Evolutionary conservation across 768 basidiomycete genomes (phyloP).

Genomic region (Auriscalpium microsporum): DNA sequence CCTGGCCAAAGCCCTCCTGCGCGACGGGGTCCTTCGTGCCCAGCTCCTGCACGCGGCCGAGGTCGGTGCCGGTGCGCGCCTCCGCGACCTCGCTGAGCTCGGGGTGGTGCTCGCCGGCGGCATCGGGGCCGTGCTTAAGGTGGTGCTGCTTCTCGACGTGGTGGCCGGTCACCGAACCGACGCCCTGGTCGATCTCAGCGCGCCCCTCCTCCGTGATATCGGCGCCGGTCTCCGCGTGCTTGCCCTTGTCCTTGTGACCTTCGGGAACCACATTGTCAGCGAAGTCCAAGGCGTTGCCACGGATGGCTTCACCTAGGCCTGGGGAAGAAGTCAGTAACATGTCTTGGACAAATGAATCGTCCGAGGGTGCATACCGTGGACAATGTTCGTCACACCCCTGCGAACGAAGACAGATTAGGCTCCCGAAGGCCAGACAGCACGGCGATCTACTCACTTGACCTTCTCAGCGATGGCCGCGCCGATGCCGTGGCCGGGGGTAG

Average conservation of each 20-base stretch:
- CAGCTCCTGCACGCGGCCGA: neutral
- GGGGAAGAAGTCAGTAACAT: neutral
- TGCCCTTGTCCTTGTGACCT: neutral
- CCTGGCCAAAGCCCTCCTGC: neutral
- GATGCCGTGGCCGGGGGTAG: neutral
- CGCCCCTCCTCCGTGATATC: too few species aligned
- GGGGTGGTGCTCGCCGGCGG: neutral
- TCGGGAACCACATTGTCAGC: neutral
- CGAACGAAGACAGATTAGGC: neutral
- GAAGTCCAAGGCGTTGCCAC: neutral
- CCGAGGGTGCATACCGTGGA: neutral
- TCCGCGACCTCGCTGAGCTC: neutral
- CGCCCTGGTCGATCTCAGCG: too few species aligned
- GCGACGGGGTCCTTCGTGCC: neutral
- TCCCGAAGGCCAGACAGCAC: neutral
- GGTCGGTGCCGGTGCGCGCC: neutral
- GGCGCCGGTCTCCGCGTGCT: neutral
- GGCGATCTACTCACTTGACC: neutral
- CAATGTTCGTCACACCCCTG: neutral
- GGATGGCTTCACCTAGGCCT: neutral
- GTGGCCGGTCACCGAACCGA: too few species aligned
- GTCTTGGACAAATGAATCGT: neutral
- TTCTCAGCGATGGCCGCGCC: neutral
- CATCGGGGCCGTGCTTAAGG: neutral
- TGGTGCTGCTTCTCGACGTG: neutral